Conservation (phyloP, 768 basidiomycete species). For the Lactifluus hygrophoroides region DNA sequence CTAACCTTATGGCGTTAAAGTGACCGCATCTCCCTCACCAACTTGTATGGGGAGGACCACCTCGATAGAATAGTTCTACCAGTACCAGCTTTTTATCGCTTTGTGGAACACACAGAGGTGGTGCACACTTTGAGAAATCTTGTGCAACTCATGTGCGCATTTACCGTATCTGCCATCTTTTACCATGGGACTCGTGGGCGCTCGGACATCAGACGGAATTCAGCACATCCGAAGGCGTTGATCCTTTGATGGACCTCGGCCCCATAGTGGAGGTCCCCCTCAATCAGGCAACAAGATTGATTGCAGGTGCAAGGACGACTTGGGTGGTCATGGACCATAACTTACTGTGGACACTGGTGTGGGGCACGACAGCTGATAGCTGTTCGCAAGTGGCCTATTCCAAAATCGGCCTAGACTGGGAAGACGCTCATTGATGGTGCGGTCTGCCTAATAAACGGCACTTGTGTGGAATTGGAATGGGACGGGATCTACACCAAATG, state of each 20-base stretch:
- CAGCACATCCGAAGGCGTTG: conserved; percentile 38
- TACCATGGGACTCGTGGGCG: conserved; percentile 53
- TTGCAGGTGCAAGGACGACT: conserved; percentile 39
- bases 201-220: conserved; percentile 49
- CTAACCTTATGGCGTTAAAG: too few species aligned
- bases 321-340: conserved; percentile 46
- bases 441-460: neutral
- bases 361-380: too few species aligned
- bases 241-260: conserved; percentile 48
- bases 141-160: conserved; percentile 50
- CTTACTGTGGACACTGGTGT: conserved; percentile 39
- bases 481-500: neutral
- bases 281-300: conserved; percentile 34
- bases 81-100: conserved; percentile 32
- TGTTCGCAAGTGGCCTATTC: neutral
- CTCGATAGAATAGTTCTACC: conserved; percentile 33
- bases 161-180: conserved; percentile 47
- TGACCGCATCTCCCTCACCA: conserved; percentile 30
- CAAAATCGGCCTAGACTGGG: neutral
- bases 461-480: neutral
- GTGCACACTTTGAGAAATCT: conserved; percentile 37
- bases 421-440: neutral
- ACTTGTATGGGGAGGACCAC: conserved; percentile 31
- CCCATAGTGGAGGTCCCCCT: conserved; percentile 41
- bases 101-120: conserved; percentile 28